Percentiles rank a stretch among this genome's conserved stretches.
These are phyloP conservation scores for Pythium rishiriense DNA, from an alignment of 352 stramenopile species.

Conservation along the genomic window DNA sequence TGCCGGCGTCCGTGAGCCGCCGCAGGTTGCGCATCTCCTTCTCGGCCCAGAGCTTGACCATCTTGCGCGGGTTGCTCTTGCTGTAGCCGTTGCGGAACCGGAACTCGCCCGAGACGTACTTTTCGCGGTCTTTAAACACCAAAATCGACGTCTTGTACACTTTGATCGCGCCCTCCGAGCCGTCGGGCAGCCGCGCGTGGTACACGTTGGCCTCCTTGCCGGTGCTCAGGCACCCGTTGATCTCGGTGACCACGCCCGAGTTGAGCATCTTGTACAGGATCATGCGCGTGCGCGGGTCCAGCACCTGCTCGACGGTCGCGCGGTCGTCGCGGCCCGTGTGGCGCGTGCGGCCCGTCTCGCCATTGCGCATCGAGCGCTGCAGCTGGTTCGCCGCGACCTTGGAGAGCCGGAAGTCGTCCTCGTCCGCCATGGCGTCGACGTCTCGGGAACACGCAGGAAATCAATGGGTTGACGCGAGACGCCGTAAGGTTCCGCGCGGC, in stretches of 20 bases:
- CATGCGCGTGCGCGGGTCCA: conserved; percentile 98
- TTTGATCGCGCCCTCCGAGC: conserved; percentile 80
- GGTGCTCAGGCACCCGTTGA: conserved; percentile 99
- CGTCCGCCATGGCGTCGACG: conserved; percentile 40
- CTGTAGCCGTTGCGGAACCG: conserved; percentile 97
- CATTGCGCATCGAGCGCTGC: conserved; percentile 67
- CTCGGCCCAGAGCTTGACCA: conserved; percentile 99
- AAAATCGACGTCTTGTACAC: conserved; percentile 93
- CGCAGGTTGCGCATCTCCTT: conserved; percentile 99
- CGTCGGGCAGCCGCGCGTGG: conserved; percentile 87
- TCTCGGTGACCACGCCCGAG: conserved; percentile 94
- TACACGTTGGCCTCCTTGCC: conserved; percentile 99
- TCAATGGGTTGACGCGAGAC: conserved; percentile 15
- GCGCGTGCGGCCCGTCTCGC: conserved; percentile 71
- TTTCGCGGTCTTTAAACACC: conserved; percentile 99
- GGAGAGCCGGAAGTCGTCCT: conserved; percentile 70
- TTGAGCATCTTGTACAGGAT: conserved; percentile 99
- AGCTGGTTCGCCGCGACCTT: conserved; percentile 83
- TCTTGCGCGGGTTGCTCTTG: conserved; percentile 97
- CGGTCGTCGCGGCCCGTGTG: conserved; percentile 97
- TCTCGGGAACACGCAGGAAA: neutral
- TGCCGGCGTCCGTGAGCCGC: conserved; percentile 88
- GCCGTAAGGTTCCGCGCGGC: neutral
- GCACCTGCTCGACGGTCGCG: conserved; percentile 97
- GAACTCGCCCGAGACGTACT: conserved; percentile 98